Conservation (phyloP, 2,329 filamentous ascomycete genomes). For the Cytospora leucostoma region DNA sequence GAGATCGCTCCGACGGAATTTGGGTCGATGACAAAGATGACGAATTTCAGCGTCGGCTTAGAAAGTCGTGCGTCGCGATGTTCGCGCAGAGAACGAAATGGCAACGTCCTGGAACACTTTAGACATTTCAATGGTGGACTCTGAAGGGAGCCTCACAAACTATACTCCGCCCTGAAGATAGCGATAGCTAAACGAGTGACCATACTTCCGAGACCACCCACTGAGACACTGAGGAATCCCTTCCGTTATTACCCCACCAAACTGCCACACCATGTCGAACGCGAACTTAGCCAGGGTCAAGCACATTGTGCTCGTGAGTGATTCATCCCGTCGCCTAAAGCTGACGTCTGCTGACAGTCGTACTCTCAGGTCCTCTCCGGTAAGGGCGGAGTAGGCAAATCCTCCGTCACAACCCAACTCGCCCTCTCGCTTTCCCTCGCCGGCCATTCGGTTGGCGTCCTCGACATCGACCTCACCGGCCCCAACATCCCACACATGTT, state of each 20-base stretch:
- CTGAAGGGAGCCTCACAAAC: background rate
- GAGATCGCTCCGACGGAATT: constrained; percentile 21
- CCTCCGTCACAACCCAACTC: constrained; percentile 94
- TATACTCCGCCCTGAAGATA: background rate
- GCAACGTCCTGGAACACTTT: background rate
- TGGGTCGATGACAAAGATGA: constrained; percentile 19
- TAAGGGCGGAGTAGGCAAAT: constrained; percentile 98
- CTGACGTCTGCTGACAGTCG: constrained; percentile 17
- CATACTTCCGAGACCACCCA: background rate
- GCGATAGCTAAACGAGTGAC: too few relatives aligned
- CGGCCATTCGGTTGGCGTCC: constrained; percentile 87
- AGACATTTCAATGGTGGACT: background rate
- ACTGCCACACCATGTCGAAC: constrained; percentile 53
- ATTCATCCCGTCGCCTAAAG: background rate
- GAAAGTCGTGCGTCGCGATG: too few relatives aligned
- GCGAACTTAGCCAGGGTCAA: constrained; percentile 63
- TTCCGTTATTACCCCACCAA: background rate
- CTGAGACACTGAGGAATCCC: background rate
- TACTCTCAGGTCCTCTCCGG: constrained; percentile 73
- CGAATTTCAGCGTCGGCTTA: constrained; percentile 7
- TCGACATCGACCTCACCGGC: constrained; percentile 94
- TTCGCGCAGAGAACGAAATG: constrained; percentile 14
- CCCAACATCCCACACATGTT: constrained; percentile 96
- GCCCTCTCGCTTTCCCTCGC: constrained; percentile 84
- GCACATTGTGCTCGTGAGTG: constrained; percentile 67